phyloP scores from a whole-genome alignment of 2,329 filamentous ascomycete genomes.

The Proliferodiscus dingleyae region DNA sequence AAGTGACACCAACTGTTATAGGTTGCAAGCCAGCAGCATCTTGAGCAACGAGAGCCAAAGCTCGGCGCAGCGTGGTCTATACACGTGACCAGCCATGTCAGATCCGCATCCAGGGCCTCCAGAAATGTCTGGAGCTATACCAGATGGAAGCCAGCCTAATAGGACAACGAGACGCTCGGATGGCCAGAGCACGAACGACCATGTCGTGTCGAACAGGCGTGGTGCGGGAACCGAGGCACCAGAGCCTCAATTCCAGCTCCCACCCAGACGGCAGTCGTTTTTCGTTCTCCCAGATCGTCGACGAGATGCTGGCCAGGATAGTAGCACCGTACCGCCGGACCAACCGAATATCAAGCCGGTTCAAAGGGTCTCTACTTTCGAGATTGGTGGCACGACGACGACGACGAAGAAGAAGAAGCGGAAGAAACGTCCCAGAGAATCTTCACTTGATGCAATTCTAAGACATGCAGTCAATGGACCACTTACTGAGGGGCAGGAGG shows the following conservation, averaged over 20 bases:
- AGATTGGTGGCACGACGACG: no score
- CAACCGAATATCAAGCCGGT: not conserved
- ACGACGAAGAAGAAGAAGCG: not conserved
- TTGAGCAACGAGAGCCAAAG: no score
- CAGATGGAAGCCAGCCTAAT: not conserved
- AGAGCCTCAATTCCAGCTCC: not conserved
- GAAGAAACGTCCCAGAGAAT: not conserved
- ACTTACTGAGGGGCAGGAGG: not conserved
- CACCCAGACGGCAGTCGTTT: not conserved
- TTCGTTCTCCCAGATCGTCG: not conserved
- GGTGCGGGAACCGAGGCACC: not conserved
- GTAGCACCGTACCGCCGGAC: not conserved
- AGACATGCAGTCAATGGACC: not conserved
- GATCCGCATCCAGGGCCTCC: not conserved
- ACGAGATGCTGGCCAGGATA: not conserved
- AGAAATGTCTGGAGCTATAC: not conserved
- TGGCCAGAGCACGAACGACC: not conserved
- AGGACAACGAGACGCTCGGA: not conserved
- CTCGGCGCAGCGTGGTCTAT: no score
- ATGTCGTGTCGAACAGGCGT: not conserved
- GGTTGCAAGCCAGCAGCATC: no score
- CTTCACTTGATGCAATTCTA: constrained; percentile 4
- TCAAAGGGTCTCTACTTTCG: not conserved
- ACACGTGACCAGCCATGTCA: not conserved
- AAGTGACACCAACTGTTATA: no score